These are phyloP conservation scores for Calonectria hongkongensis DNA, from an alignment of 2,329 filamentous ascomycete genomes.

Conservation along the genomic window DNA sequence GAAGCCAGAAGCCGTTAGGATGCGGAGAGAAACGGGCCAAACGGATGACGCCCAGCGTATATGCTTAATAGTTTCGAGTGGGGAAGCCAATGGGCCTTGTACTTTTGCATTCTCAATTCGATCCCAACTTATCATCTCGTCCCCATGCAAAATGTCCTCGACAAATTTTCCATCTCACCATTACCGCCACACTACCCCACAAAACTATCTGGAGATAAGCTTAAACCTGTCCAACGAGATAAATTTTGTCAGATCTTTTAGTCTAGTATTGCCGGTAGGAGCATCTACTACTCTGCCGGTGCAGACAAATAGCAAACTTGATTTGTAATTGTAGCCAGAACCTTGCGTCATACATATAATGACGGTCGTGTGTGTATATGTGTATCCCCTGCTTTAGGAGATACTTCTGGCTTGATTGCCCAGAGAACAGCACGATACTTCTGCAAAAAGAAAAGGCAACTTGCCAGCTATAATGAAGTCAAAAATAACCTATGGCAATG, in stretches of 20 bases:
- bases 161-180: neutral
- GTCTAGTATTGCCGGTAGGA: neutral
- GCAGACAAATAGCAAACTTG: neutral
- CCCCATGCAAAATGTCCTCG: neutral
- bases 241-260: neutral
- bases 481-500: neutral
- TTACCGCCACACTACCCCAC: neutral
- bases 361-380: too few species aligned
- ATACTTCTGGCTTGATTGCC: too few species aligned
- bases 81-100: neutral
- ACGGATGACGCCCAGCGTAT: neutral
- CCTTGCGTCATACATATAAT: neutral
- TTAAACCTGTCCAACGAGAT: too few species aligned
- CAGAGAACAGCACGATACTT: too few species aligned
- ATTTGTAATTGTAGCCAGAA: neutral
- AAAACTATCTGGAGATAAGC: neutral
- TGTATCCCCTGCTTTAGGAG: too few species aligned
- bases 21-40: neutral
- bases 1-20: neutral
- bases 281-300: neutral
- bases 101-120: neutral
- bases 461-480: too few species aligned
- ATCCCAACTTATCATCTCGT: neutral
- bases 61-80: neutral
- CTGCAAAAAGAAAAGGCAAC: too few species aligned